Evolutionary conservation across 2,329 filamentous ascomycete species (phyloP).

Genomic region (Cercospora berteroae): DNA sequence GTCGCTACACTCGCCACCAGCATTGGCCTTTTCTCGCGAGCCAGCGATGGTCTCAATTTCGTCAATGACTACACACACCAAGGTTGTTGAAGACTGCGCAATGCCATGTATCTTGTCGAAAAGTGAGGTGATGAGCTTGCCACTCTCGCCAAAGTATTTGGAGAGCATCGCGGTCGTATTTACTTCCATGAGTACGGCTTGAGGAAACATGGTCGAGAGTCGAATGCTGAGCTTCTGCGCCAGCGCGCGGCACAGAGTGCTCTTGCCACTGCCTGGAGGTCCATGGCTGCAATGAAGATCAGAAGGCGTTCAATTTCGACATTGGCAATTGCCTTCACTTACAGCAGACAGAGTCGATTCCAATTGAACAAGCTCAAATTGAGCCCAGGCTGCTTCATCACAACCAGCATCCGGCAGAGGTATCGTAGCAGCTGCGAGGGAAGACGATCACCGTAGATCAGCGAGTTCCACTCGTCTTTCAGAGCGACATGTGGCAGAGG

Average conservation of each 20-base stretch:
- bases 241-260: slow-evolving; percentile 47
- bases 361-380: slow-evolving; percentile 44
- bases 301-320: background rate
- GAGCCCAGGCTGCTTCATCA: slow-evolving; percentile 39
- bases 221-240: slow-evolving; percentile 53
- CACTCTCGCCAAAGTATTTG: slow-evolving; percentile 50
- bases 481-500: slow-evolving; percentile 42
- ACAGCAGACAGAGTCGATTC: slow-evolving; percentile 46
- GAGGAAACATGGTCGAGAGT: slow-evolving; percentile 39
- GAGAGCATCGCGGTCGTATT: slow-evolving; percentile 48
- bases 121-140: slow-evolving; percentile 44
- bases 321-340: background rate
- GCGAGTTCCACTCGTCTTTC: slow-evolving; percentile 47
- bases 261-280: slow-evolving; percentile 47
- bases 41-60: slow-evolving; percentile 53
- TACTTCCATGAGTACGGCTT: slow-evolving; percentile 44
- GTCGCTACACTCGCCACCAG: slow-evolving; percentile 47
- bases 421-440: slow-evolving; percentile 43
- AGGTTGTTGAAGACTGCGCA: slow-evolving; percentile 42
- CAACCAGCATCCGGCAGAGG: slow-evolving; percentile 40
- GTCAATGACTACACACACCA: slow-evolving; percentile 51
- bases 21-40: slow-evolving; percentile 42
- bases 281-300: slow-evolving; percentile 33
- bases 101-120: slow-evolving; percentile 43
- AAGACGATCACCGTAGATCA: slow-evolving; percentile 47